phyloP scores from a whole-genome alignment of 345 rosid genomes.

The Hibiscus tridactylites region DNA sequence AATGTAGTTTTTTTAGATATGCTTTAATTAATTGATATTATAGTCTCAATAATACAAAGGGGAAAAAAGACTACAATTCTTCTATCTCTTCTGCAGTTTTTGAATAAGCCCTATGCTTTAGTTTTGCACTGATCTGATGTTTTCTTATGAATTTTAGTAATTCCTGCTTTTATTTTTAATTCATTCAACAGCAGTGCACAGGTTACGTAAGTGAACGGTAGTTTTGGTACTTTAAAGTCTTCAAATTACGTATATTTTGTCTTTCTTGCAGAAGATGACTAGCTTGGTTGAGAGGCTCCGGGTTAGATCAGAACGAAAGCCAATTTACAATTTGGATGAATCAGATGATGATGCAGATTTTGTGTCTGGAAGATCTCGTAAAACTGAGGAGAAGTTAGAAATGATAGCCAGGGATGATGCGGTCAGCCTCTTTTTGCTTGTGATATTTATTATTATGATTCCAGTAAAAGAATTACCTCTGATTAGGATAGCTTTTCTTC shows the following conservation, averaged over 20 bases:
- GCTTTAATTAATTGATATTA: no score
- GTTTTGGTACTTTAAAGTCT: neutral
- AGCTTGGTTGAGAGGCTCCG: constrained; percentile 98
- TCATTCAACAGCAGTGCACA: neutral
- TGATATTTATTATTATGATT: neutral
- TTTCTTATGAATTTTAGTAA: neutral
- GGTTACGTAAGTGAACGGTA: neutral
- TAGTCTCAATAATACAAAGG: neutral
- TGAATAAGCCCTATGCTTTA: neutral
- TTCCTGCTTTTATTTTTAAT: neutral
- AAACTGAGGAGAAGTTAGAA: constrained; percentile 49
- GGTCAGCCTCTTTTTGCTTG: constrained; percentile 39
- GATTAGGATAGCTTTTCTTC: neutral
- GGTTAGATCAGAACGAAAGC: constrained; percentile 72
- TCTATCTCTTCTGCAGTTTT: neutral
- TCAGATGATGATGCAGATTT: constrained; percentile 89
- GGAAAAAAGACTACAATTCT: neutral
- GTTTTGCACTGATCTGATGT: neutral
- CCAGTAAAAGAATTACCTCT: neutral
- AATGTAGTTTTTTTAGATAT: neutral
- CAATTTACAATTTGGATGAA: constrained; percentile 81
- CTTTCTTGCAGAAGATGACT: constrained; percentile 71
- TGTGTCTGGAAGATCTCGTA: constrained; percentile 39
- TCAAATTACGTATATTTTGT: neutral
- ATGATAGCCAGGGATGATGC: constrained; percentile 68